Evolutionary conservation across 306 rosid genomes (phyloP).

Genomic region (Castanea mollissima): DNA sequence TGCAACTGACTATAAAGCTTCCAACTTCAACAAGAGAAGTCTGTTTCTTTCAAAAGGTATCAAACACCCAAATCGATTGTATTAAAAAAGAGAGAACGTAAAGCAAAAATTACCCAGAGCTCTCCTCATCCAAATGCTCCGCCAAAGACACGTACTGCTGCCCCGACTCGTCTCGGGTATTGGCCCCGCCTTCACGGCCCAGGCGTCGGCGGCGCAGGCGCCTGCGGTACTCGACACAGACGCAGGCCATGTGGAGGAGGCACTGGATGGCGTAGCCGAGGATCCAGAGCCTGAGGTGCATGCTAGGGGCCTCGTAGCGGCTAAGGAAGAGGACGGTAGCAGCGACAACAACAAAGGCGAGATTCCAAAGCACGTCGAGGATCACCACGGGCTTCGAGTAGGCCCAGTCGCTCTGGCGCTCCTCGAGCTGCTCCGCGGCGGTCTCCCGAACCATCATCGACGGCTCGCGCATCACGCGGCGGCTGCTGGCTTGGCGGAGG

Average conservation of each 20-base stretch:
- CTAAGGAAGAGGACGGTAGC: constrained; percentile 53
- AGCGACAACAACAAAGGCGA: constrained; percentile 70
- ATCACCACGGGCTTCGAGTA: constrained; percentile 90
- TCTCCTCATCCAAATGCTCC: constrained; percentile 51
- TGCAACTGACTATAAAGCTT: background rate
- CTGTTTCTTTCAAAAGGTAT: background rate
- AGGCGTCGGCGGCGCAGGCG: constrained; percentile 42
- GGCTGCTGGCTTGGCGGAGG: constrained; percentile 85
- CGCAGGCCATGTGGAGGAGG: constrained; percentile 72
- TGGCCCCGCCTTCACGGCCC: constrained; percentile 33
- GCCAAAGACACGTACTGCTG: constrained; percentile 51
- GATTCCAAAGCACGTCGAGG: constrained; percentile 84
- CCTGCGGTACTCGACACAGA: constrained; percentile 64
- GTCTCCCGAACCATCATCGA: constrained; percentile 86
- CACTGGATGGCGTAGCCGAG: constrained; percentile 81
- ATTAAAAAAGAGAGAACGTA: background rate
- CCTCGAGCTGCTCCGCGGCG: constrained; percentile 96
- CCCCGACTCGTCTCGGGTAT: constrained; percentile 46
- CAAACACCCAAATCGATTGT: background rate
- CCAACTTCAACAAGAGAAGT: too few relatives aligned
- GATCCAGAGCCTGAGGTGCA: constrained; percentile 86
- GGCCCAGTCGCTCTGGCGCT: constrained; percentile 98
- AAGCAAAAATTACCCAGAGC: constrained; percentile 46
- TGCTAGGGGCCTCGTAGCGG: constrained; percentile 52
- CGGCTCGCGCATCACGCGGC: constrained; percentile 86